These are phyloP conservation scores for Geotrichum carabidarum DNA, from an alignment of 1,139 yeast genomes.

Conservation along the genomic window DNA sequence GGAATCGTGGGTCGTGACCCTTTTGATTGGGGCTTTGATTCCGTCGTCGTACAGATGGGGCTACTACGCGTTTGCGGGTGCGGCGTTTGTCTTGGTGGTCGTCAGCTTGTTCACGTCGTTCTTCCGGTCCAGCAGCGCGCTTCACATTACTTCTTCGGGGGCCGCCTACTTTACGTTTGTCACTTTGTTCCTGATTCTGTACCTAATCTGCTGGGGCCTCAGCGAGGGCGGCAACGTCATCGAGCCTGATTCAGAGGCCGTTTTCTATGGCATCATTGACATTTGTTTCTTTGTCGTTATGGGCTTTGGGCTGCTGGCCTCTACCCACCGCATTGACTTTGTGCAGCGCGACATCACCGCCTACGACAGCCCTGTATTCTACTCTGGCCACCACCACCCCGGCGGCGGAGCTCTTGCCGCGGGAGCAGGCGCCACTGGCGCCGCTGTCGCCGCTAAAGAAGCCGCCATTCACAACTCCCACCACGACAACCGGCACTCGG, in stretches of 20 bases:
- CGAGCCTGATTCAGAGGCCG: conserved; percentile 62
- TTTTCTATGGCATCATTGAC: conserved; percentile 60
- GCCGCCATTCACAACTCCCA: not conserved
- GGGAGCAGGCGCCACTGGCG: not conserved
- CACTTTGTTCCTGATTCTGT: conserved; percentile 42
- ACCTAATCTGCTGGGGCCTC: conserved; percentile 59
- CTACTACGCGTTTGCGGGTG: conserved; percentile 45
- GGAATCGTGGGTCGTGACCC: conserved; percentile 50
- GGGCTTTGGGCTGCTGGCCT: conserved; percentile 37
- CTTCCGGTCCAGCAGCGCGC: conserved; percentile 23
- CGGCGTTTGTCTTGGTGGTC: conserved; percentile 28
- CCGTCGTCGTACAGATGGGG: conserved; percentile 64
- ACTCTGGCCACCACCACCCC: not conserved
- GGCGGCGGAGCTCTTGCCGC: not conserved
- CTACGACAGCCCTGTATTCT: conserved; percentile 26
- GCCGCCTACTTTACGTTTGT: conserved; percentile 23
- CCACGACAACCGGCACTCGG: conserved; percentile 4
- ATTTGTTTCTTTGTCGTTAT: conserved; percentile 37
- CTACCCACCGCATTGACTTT: conserved; percentile 25
- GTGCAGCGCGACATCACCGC: conserved; percentile 24
- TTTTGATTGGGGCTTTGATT: conserved; percentile 52
- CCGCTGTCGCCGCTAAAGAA: no score
- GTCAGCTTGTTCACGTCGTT: conserved; percentile 26
- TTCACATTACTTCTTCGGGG: conserved; percentile 15
- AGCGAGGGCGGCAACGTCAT: conserved; percentile 65